Conservation (phyloP, 2,329 filamentous ascomycete species). For the Tolypocladium pustulatum region DNA sequence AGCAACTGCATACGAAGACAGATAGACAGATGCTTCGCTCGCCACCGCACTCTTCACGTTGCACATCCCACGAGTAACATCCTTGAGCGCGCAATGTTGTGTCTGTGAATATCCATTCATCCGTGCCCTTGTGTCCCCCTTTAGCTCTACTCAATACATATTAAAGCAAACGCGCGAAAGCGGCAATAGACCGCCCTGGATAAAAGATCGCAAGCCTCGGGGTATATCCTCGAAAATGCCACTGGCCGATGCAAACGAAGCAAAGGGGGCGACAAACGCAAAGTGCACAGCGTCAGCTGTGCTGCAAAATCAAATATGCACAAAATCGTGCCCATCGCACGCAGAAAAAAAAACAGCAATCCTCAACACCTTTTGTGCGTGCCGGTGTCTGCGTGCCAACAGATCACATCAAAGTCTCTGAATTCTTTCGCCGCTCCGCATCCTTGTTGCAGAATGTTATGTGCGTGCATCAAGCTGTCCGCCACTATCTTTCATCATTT, state of each 20-base stretch:
- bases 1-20: neutral
- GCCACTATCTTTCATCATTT: neutral
- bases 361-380: neutral
- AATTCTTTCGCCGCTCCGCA: neutral
- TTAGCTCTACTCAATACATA: neutral
- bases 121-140: neutral
- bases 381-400: neutral
- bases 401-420: neutral
- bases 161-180: neutral
- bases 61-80: neutral
- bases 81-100: neutral
- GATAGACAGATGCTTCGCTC: neutral
- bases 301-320: neutral
- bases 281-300: neutral
- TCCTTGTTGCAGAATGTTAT: neutral
- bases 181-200: neutral
- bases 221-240: neutral
- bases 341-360: neutral
- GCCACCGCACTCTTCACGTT: too few species aligned
- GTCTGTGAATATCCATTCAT: neutral
- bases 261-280: neutral
- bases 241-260: neutral
- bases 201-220: neutral
- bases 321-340: neutral
- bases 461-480: neutral